phyloP scores from a whole-genome alignment of 208 protist genomes.

The Wallacemonas rigidus region DNA sequence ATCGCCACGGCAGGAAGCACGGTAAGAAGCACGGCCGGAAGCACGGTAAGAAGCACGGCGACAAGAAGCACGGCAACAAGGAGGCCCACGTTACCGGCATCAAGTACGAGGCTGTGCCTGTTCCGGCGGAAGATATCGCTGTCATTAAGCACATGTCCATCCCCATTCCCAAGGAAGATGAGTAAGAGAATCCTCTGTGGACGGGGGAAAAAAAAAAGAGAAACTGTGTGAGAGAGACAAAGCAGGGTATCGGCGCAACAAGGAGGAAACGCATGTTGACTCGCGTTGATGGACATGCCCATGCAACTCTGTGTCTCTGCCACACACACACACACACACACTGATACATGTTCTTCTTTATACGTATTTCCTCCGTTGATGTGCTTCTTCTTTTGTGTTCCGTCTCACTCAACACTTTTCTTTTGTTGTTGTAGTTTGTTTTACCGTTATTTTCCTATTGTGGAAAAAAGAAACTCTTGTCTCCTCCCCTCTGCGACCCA shows the following conservation, averaged over 20 bases:
- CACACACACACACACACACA: too few species aligned
- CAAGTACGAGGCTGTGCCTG: constrained; percentile 11
- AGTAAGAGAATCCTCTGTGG: not conserved
- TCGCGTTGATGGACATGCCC: too few species aligned
- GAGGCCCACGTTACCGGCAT: constrained; percentile 69
- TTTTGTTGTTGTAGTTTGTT: not conserved
- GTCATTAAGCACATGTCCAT: not conserved
- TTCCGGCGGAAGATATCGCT: not conserved
- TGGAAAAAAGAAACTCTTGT: not conserved
- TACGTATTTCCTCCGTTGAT: not conserved
- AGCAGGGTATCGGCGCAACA: too few species aligned
- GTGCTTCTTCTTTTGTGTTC: constrained; percentile 1
- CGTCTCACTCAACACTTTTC: not conserved
- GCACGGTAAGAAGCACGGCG: not conserved
- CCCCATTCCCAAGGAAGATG: not conserved
- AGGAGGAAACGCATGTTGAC: too few species aligned
- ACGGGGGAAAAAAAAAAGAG: too few species aligned
- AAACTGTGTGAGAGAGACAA: too few species aligned
- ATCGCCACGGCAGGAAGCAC: constrained; percentile 27
- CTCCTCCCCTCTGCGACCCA: too few species aligned
- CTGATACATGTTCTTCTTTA: too few species aligned
- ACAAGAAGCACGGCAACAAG: constrained; percentile 44
- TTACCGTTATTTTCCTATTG: not conserved
- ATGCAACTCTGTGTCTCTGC: too few species aligned
- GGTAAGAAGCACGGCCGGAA: constrained; percentile 33